Evolutionary conservation across 1,284 basidiomycete genomes (phyloP).

Genomic region (Dichomitus squalens): DNA sequence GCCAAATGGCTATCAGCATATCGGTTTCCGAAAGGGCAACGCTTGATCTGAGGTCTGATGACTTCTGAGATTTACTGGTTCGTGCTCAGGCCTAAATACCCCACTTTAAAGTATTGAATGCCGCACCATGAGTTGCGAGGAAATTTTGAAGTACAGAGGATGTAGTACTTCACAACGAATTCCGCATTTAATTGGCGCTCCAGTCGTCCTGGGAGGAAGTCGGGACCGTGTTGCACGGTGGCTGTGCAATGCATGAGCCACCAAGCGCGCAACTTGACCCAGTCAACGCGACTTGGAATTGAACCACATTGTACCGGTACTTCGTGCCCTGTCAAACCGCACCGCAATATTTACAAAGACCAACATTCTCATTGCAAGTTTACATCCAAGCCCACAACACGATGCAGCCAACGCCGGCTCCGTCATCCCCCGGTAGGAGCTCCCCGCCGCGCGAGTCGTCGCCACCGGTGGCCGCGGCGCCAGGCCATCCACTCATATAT

Average conservation of each 20-base stretch:
- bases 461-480: conserved; percentile 18
- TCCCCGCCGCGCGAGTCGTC: conserved; percentile 12
- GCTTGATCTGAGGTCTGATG: too few relatives aligned
- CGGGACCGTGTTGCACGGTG: background rate
- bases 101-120: too few relatives aligned
- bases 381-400: background rate
- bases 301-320: background rate
- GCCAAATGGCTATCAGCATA: too few relatives aligned
- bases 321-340: background rate
- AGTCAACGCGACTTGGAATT: conserved; percentile 9
- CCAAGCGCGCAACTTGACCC: background rate
- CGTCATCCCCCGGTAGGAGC: conserved; percentile 33
- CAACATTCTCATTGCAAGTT: background rate
- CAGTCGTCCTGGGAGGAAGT: too few relatives aligned
- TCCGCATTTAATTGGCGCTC: too few relatives aligned
- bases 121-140: too few relatives aligned
- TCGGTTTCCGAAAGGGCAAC: too few relatives aligned
- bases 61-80: too few relatives aligned
- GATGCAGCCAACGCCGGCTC: conserved; percentile 58
- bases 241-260: conserved; percentile 4
- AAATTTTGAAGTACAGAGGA: too few relatives aligned
- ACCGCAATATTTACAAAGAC: background rate
- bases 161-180: too few relatives aligned
- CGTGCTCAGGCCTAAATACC: too few relatives aligned
- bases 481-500: conserved; percentile 38